Evolutionary conservation across 2,329 filamentous ascomycete genomes (phyloP).

Genomic region (Westerdykella ornata): DNA sequence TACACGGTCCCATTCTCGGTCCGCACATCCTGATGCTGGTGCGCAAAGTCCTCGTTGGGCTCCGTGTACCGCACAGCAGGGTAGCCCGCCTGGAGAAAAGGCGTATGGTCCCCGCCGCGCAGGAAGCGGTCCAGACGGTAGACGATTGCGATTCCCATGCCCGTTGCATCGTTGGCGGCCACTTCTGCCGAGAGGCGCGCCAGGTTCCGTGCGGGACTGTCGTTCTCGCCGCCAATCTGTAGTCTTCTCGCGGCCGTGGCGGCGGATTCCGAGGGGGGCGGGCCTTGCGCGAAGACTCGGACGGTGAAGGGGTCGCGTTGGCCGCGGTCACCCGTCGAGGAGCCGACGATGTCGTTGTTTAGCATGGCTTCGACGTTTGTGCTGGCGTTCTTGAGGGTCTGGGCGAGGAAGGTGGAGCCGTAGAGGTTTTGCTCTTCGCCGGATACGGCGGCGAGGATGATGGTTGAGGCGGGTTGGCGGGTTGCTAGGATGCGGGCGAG

Average conservation of each 20-base stretch:
- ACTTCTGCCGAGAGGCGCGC: slow-evolving; percentile 52
- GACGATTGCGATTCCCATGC: slow-evolving; percentile 52
- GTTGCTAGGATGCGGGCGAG: slow-evolving; percentile 49
- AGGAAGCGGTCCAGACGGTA: slow-evolving; percentile 53
- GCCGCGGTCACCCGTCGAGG: slow-evolving; percentile 42
- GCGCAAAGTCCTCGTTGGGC: slow-evolving; percentile 51
- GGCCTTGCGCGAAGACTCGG: slow-evolving; percentile 50
- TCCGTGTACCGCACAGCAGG: slow-evolving; percentile 53
- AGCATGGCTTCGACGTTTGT: slow-evolving; percentile 53
- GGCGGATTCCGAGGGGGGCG: slow-evolving; percentile 41
- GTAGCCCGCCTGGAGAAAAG: slow-evolving; percentile 52
- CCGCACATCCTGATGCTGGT: slow-evolving; percentile 53
- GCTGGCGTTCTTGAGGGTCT: slow-evolving; percentile 47
- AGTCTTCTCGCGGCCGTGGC: slow-evolving; percentile 37
- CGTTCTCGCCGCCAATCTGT: slow-evolving; percentile 45
- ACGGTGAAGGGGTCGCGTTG: slow-evolving; percentile 46
- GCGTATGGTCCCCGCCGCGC: slow-evolving; percentile 51
- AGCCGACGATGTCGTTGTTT: slow-evolving; percentile 54
- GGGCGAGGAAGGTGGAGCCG: slow-evolving; percentile 48
- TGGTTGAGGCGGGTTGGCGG: slow-evolving; percentile 45
- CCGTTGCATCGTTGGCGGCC: slow-evolving; percentile 46
- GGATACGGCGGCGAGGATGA: slow-evolving; percentile 52
- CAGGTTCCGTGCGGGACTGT: slow-evolving; percentile 50
- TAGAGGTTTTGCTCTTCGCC: slow-evolving; percentile 54
- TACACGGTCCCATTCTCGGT: slow-evolving; percentile 48